Evolutionary conservation across 2,329 filamentous ascomycete genomes (phyloP), one percentile per base, ranked within the genome.

Genomic region (Cytospora piceicola): DNA sequence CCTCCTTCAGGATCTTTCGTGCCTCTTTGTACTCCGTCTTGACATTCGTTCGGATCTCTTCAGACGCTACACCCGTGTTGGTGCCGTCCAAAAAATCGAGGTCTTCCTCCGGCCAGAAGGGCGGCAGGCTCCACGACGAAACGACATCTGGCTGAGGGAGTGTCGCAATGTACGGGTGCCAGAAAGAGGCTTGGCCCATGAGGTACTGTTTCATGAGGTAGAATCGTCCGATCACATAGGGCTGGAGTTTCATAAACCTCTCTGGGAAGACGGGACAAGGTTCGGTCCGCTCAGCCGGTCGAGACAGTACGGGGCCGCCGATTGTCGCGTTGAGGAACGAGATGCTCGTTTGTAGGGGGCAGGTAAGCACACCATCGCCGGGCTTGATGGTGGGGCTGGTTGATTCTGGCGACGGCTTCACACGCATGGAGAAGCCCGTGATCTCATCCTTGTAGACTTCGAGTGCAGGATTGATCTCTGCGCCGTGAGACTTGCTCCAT

Each of bases 121-220:
- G 80, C 5, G 89, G 87, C 17, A 90, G 81, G 0, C 78, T 80
- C 79, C 90, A 83, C 1, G 75, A 72, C 6, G 76, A 72, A 4
- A 77, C 71, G 2, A 86, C 77, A 12, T 82, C 80, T 0, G 88
- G 88, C 66, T 87, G 85, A 1, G 90, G 90, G 0, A 93, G 80
- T 0, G 85, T 84, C 12, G 78, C 77, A 69, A 93, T 85, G 75
- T 93, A 93, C 1, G 87, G 83, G 73, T 79, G 82, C 90, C 90
- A 93, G 70, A 85, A 86, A 0, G 90, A 90, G 2, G 81, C 72
- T 2, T 76, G 63, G 1, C 84, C 85, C 2, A 82, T 76, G 36
- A 92, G 79, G 72, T 87, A 88, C 73, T 93, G 86, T 67, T 88
- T 85, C 73, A 91, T 82, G 7, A 93, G 80, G 69, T 91, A 89